Base-by-base conservation (phyloP, 2,329 filamentous ascomycete species). In the Epichloe elymi region DNA sequence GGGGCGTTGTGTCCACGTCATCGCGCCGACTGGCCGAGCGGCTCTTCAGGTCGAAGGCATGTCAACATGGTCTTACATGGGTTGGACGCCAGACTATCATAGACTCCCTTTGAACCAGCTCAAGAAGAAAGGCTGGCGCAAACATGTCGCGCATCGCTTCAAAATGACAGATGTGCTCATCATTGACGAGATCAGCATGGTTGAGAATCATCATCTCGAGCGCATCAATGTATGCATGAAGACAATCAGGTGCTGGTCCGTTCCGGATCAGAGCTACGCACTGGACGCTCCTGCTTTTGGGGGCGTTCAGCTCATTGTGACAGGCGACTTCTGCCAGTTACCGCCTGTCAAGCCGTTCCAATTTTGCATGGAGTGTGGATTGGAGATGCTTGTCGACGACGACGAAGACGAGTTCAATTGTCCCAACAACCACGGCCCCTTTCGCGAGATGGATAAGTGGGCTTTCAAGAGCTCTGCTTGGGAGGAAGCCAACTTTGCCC, bases 161-260 rank as follows among this genome's bases (percentile, higher is more conserved):
- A 57, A 19, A 0, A 35, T 61, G 0, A 78, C 74, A 0, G 68
- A 83, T 47, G 74, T 81, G 0, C 67, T 85, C 1, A 71, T 85
- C 23, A 78, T 85, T 15, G 80, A 85, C 56, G 82, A 85, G 61
- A 77, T 85, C 52, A 80, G 74, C 54, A 85, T 85, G 81, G 69
- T 83, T 0, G 76, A 80, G 47, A 78, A 74, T 73, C 52, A 57
- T 37, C 54, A 61, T 23, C 19, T 64, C 0, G 43, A 61, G 30
- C 59, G 56, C 17, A 56, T 63, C 12, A 58, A 61, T 10, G 5
- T 17, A 7, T 51, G 53, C 30, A 51, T 64, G 65, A 75, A 76
- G 53, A 53, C 48, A 1, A 41, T 51, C 1, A 45, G 41, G 43
- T 33, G 43, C 26, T 46, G 43, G 43, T 15, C 15, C 17, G 23